These are phyloP conservation scores for Mucor indicus DNA, from an alignment of 371 early-diverging fungal species.

Conservation along the genomic window DNA sequence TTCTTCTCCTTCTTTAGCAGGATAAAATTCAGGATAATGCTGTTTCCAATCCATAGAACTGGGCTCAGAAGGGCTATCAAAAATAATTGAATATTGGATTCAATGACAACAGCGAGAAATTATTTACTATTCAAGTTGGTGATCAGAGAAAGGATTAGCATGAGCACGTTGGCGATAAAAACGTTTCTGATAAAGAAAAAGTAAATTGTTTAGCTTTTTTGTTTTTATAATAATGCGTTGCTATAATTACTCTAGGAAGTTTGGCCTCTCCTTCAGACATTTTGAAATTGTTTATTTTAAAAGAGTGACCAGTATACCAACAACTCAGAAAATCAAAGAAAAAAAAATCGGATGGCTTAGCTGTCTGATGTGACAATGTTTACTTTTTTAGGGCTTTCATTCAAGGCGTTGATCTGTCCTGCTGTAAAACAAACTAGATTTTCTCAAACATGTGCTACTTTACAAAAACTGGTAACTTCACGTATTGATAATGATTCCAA, in stretches of 20 bases:
- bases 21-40: conserved; percentile 80
- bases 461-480: too few species aligned
- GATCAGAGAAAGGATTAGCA: conserved; percentile 97
- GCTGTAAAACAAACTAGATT: too few species aligned
- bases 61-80: conserved; percentile 80
- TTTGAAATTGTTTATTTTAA: too few species aligned
- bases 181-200: conserved; percentile 62
- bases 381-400: too few species aligned
- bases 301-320: too few species aligned
- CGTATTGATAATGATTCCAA: too few species aligned
- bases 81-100: background rate
- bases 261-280: conserved; percentile 38
- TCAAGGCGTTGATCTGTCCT: too few species aligned
- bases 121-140: conserved; percentile 85
- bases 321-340: too few species aligned
- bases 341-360: too few species aligned
- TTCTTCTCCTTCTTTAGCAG: conserved; percentile 40
- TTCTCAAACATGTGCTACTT: too few species aligned
- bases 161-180: conserved; percentile 97
- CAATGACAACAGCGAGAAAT: background rate
- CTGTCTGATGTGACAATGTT: too few species aligned
- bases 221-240: background rate
- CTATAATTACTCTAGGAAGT: conserved; percentile 29
- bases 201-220: background rate
- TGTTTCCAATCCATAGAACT: conserved; percentile 85